Percentiles rank a stretch among this genome's conserved stretches.
phyloP scores from a whole-genome alignment of 768 basidiomycete genomes.

The Mycena leptocephala region DNA sequence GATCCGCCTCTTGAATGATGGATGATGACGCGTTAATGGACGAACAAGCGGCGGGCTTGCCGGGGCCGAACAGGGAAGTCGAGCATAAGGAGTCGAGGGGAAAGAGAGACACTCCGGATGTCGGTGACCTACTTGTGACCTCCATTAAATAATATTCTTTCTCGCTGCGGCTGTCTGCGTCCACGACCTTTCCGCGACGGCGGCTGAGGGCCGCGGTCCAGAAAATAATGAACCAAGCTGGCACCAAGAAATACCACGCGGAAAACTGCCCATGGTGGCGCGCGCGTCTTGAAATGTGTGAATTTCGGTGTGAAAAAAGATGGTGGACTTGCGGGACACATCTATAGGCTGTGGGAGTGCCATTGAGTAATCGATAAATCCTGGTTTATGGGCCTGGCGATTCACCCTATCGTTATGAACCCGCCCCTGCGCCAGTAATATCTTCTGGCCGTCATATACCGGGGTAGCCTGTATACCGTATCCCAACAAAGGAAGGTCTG shows the following conservation, averaged over 20 bases:
- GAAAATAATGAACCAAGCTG: not conserved
- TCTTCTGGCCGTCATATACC: constrained; percentile 43
- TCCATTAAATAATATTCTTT: too few relatives aligned
- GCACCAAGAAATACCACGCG: constrained; percentile 39
- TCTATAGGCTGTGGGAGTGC: constrained; percentile 12
- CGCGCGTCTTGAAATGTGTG: constrained; percentile 36
- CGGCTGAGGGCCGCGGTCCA: not conserved
- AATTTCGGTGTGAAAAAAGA: constrained; percentile 42
- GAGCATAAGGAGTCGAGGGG: too few relatives aligned
- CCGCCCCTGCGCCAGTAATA: constrained; percentile 40
- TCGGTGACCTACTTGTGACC: too few relatives aligned
- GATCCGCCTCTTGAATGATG: too few relatives aligned
- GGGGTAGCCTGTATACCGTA: constrained; percentile 34
- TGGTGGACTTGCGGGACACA: constrained; percentile 21
- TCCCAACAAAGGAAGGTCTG: constrained; percentile 25
- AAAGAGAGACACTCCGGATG: too few relatives aligned
- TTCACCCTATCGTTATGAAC: not conserved
- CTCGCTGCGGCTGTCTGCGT: too few relatives aligned
- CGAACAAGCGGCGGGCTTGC: too few relatives aligned
- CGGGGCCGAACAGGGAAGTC: too few relatives aligned
- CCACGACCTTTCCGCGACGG: not conserved
- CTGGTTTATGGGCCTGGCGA: not conserved
- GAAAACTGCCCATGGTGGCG: constrained; percentile 39
- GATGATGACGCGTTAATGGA: too few relatives aligned
- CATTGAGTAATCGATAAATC: not conserved